Percentiles rank a stretch among this genome's conserved stretches.
phyloP scores from a whole-genome alignment of 1,284 basidiomycete genomes.

The Boletus sp. region DNA sequence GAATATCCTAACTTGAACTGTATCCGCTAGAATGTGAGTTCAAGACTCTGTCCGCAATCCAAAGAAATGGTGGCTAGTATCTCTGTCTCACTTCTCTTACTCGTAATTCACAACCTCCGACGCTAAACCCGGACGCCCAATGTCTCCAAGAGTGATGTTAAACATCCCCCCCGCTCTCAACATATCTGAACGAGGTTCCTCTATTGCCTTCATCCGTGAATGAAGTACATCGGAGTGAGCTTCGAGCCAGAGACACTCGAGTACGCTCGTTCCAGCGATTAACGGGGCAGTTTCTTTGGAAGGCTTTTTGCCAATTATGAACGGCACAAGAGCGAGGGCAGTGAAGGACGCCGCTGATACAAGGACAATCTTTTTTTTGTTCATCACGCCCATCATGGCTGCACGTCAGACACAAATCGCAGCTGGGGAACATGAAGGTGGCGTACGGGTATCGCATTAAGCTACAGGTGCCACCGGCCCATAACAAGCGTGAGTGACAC shows the following conservation, averaged over 20 bases:
- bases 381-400: neutral
- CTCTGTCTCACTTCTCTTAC: neutral
- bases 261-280: neutral
- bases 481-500: neutral
- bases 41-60: neutral
- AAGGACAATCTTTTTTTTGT: neutral
- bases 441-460: constrained; percentile 2
- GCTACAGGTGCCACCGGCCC: neutral
- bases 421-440: neutral
- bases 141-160: neutral
- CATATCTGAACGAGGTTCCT: neutral
- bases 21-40: neutral
- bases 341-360: neutral
- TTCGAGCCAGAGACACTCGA: constrained; percentile 6
- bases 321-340: neutral
- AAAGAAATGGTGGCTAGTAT: neutral
- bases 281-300: neutral
- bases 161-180: constrained; percentile 6
- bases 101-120: neutral
- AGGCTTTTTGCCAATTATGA: neutral
- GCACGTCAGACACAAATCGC: neutral
- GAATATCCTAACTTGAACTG: too few relatives aligned
- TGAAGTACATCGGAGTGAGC: neutral
- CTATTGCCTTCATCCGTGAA: neutral
- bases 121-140: neutral